Base-by-base conservation (phyloP, 2,329 filamentous ascomycete genomes). In the Malbranchea zuffiana region DNA sequence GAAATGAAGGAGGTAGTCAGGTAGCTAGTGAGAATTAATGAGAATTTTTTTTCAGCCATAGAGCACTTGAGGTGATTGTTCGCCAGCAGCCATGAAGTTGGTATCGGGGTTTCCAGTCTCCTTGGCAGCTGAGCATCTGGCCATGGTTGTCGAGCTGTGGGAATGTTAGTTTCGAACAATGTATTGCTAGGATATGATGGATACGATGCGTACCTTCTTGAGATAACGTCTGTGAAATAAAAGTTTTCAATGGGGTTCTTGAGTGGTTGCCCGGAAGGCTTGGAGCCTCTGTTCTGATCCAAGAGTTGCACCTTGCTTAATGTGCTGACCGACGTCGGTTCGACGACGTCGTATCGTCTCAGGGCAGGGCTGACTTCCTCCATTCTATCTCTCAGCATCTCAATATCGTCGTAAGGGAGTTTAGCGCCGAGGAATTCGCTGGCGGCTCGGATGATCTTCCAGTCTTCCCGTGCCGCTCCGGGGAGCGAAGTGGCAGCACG, bases 161-260 rank as follows among this genome's bases (percentile, higher is more conserved):
- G 6, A 19, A 30, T 12, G 16, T 10, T 8, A 29, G 29, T 23
- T 23, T n/a, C n/a, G n/a, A 33, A 41, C 26, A 41, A 32, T 26
- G 20, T 7, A 32, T 20, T 8, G 39, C 45, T 32, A 37, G 26
- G 20, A 33, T 33, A 20, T 7, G 15, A 32, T 6, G 18, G 17
- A 32, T 29, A 5, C 32, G 30, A 16, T 17, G 68, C 77, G 62
- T 68, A 90, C 85, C 85, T 95, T 74, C 90, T 80, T 25, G 87
- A 93, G 62, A 98, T 95, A 41, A 80, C 78, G 65, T 98, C 88
- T 61, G 90, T 98, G 65, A 96, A 94, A 69, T 87, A 98, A 63
- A 98, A 98, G 69, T 98, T 84, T 53, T 94, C 79, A 51, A 98
- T 84, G 40, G 82, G 77, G 64, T 82, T 83, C 70, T 78, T 84